Base-by-base conservation (phyloP, 2,329 filamentous ascomycete genomes). In the Monosporascus cannonballus region DNA sequence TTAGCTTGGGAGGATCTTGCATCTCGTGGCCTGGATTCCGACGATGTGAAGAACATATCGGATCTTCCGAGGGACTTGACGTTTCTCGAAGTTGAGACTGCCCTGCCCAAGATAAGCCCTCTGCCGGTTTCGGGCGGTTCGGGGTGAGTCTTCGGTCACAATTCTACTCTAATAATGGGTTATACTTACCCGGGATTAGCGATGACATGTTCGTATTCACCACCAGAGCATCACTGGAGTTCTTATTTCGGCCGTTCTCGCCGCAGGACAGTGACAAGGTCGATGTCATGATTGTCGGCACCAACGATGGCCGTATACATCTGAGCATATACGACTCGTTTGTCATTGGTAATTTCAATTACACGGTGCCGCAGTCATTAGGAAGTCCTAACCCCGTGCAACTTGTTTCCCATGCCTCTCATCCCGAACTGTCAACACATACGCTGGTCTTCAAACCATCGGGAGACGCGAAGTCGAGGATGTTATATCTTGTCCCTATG, bases 311-410 rank as follows among this genome's bases (percentile, higher is more conserved):
- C 8, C 78, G 75, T 18, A 76, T 95, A 14, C 86, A 93, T 64
- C 75, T 95, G 18, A 89, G 85, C 60, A 90, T 96, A 47, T 93
- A 93, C 67, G 88, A 96, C 67, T 92, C 88, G 6, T 90, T 96
- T 61, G 79, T 88, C 54, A 86, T 95, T 53, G 89, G 90, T 3
- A 78, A 71, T 14, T 85, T 91, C 55, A 68, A 73, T 53, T 76
- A 78, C 52, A 78, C 74, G 27, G 66, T 68, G 2, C 73, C 70
- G 6, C 47, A 56, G 47, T 67, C 65, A 63, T 57, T 57, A 38
- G 50, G 58, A 22, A 54, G 56, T 44, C 47, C 37, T 45, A 50
- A 50, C 4, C 50, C 17, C 22, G 66, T 76, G 50, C 72, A 71
- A 52, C 70, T 81, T 20, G 69, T 77, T 46, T 75, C 72, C 25